A percentile compares a stretch with the other conserved stretches of the same genome.
phyloP scores from a whole-genome alignment of 2,329 filamentous ascomycete species.

The Cordyceps cateniannulata region DNA sequence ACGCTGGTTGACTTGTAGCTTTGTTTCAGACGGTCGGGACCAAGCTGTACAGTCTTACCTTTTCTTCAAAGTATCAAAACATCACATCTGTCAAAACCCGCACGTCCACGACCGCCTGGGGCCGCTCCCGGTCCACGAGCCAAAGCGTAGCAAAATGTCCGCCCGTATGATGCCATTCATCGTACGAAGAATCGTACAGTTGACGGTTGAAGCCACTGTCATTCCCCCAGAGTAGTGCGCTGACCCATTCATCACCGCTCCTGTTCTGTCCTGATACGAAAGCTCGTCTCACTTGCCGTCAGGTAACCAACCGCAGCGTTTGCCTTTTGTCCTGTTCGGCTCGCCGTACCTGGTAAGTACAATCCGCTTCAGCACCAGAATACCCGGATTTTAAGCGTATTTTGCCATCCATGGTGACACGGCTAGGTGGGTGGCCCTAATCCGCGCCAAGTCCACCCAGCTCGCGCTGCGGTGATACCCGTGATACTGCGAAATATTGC shows the following conservation, averaged over 20 bases:
- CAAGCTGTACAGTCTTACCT: not conserved
- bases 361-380: not conserved
- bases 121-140: not conserved
- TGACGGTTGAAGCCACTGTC: no score
- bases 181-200: not conserved
- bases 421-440: not conserved
- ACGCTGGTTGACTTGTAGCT: not conserved
- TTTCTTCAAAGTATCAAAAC: not conserved
- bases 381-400: not conserved
- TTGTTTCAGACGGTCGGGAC: not conserved
- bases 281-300: no score
- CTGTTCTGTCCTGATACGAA: no score
- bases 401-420: not conserved
- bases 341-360: no score
- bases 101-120: not conserved
- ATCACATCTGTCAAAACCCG: not conserved
- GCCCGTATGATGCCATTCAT: not conserved
- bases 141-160: not conserved
- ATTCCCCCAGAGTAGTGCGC: no score
- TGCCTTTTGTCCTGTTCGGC: not conserved
- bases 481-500: not conserved
- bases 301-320: not conserved
- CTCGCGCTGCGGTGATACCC: not conserved
- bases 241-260: no score
- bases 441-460: no score